Evolutionary conservation across 352 stramenopile genomes (phyloP), one percentile per base, ranked within the genome.

Genomic region (Globisporangium cylindrosporum): DNA sequence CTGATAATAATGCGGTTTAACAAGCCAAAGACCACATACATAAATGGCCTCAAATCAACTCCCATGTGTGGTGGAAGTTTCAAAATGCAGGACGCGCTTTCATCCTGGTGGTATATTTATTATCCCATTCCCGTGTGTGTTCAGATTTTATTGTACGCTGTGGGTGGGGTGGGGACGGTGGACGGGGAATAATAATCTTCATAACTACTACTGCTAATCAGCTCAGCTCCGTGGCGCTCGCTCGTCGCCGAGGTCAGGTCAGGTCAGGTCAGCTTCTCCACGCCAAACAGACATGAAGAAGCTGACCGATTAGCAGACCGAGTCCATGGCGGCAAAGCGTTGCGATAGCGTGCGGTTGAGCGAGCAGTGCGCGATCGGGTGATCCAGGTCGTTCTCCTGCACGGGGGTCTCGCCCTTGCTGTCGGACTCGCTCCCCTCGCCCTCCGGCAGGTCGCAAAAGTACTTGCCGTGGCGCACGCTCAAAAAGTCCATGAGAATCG

Each of bases 401-500:
- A 73, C 56, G 0, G 63, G 62, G 34, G 71, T 59, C 32, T 81
- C 73, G 20, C 36, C 22, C 36, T 71, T 61, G 56, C 71, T 64
- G 22, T 81, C 14, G 6, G 41, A 8, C 15, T 22, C n/a, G 22
- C 49, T n/a, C 41, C n/a, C 60, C 12, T 32, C 77, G 3, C 81
- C 72, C 10, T 76, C 74, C 25, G 71, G 66, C 25, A 57, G 20
- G 57, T 86, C 75, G 55, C 82, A 92, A 65, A 94, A 93, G 75
- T 90, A 92, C 69, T 81, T 82, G 75, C 83, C 78, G 59, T 90
- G 64, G 73, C 82, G 83, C 70, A 94, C 78, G 56, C 85, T 84
- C n/a, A 94, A 70, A 49, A 94, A 94, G 38, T 93, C 82, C 77
- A 90, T 94, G 62, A 94, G 77, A 65, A 94, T 92, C 67, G 89